Evolutionary conservation across 1,284 basidiomycete species (phyloP), one percentile per base, ranked within the genome.

Genomic region (Nidula niveotomentosa): DNA sequence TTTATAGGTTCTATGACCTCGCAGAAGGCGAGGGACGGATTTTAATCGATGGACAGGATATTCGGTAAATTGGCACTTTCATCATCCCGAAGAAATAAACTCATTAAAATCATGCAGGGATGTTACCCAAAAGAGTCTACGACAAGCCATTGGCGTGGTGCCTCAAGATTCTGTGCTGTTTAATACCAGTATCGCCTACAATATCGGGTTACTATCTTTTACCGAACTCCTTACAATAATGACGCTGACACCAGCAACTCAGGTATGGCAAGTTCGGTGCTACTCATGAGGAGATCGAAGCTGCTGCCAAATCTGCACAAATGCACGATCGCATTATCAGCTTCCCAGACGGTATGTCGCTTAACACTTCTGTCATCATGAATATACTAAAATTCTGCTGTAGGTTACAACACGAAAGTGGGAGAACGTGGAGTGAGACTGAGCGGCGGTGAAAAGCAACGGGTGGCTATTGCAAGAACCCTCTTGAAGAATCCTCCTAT

Each of bases 1-100:
- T 97, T 12, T 96, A 93, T 69, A 83, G 94, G 47, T 94, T 97
- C 75, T 96, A 96, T 69, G 94, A 96, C 65, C 79, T 94, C 17
- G 78, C 81, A 35, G 80, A 83, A 53, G 90, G 90, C 36, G 79
- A 88, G 58, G 88, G 88, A 13, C 77, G 85, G 35, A 90, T 92
- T 60, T 69, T 84, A 50, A 86, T 96, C 58, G 93, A 96, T 64
- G 92, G 91, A 1, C 81, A 90, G 64, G 91, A 96, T 63, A 90
- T 97, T 55, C 81, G 76, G 76, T 74, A 56, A 33, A 43, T 45
- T 36, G 3, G 17, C 18, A 13, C n/a, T 36, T 13, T 35, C 35
- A 13, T 50, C 23, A 52, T 33, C n/a, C n/a, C n/a, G n/a, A n/a
- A n/a, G n/a, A n/a, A n/a, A n/a, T n/a, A n/a, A n/a, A n/a, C n/a